Conservation (phyloP, 768 basidiomycete species). For the Rhizopogon rudus region DNA sequence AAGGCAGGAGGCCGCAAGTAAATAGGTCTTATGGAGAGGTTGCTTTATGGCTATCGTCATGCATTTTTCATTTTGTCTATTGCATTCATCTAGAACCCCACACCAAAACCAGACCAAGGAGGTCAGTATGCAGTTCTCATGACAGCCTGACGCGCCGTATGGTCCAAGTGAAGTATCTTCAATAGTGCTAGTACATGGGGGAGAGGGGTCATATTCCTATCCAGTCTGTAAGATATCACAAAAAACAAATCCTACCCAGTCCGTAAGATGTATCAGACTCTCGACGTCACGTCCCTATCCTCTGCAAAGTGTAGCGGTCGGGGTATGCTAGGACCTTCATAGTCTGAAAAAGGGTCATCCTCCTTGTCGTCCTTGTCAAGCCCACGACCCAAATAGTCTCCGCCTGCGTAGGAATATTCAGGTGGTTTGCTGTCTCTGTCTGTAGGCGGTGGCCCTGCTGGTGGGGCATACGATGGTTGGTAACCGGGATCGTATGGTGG, state of each 20-base stretch:
- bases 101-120: conserved; percentile 7
- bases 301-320: conserved; percentile 31
- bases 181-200: not conserved
- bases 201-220: not conserved
- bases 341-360: conserved; percentile 56
- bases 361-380: conserved; percentile 28
- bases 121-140: conserved; percentile 3
- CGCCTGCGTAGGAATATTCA: conserved; percentile 37
- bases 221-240: no score
- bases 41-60: conserved; percentile 10
- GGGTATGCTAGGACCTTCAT: conserved; percentile 30
- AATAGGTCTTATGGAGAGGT: conserved; percentile 3
- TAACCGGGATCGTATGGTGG: conserved; percentile 44
- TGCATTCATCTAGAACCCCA: conserved; percentile 18
- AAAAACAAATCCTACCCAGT: not conserved
- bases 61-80: conserved; percentile 10
- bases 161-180: not conserved
- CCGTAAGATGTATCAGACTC: conserved; percentile 4
- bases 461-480: conserved; percentile 40
- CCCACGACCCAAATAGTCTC: conserved; percentile 22
- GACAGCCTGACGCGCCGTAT: not conserved
- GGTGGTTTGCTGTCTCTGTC: conserved; percentile 44
- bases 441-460: conserved; percentile 44
- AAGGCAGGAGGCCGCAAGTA: conserved; percentile 23
- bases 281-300: conserved; percentile 38